Evolutionary conservation across 2,329 filamentous ascomycete species (phyloP).

Genomic region (Raffaelea ambrosiae): DNA sequence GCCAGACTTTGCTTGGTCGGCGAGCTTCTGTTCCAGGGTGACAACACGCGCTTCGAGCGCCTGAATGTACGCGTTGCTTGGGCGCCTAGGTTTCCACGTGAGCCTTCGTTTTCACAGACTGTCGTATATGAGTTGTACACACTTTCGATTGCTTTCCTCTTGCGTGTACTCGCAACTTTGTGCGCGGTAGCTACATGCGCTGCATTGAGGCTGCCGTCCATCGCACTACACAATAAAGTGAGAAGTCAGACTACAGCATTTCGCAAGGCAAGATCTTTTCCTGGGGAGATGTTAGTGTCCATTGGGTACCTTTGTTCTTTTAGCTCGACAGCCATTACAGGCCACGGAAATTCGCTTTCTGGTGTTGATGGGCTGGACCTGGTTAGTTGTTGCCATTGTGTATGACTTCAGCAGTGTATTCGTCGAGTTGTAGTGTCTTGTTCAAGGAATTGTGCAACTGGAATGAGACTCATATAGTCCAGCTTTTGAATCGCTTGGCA

Average conservation of each 20-base stretch:
- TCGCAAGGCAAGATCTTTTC: too few species aligned
- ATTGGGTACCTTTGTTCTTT: neutral
- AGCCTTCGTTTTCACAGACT: neutral
- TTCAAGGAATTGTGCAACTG: too few species aligned
- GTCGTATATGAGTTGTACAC: neutral
- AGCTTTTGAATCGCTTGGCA: too few species aligned
- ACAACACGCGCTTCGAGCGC: neutral
- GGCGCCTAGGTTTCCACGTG: neutral
- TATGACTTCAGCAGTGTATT: too few species aligned
- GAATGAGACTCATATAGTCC: too few species aligned
- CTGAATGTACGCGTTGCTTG: conserved; percentile 1
- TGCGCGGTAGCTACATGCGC: neutral
- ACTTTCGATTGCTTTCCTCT: conserved; percentile 1
- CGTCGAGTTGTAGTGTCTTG: too few species aligned
- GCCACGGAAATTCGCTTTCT: conserved; percentile 4
- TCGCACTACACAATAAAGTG: conserved; percentile 1
- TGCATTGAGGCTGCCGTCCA: neutral
- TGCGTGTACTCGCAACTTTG: neutral
- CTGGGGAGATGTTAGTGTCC: too few species aligned
- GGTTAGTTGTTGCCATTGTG: too few species aligned
- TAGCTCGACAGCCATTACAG: conserved; percentile 1
- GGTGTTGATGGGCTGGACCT: too few species aligned
- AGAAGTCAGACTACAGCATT: neutral
- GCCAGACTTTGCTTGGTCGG: neutral
- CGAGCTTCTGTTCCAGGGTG: neutral